A percentile compares a stretch with the other conserved stretches of the same genome.
Evolutionary conservation across 495 filamentous ascomycete genomes (phyloP).

Genomic region (Bacidia rubella): DNA sequence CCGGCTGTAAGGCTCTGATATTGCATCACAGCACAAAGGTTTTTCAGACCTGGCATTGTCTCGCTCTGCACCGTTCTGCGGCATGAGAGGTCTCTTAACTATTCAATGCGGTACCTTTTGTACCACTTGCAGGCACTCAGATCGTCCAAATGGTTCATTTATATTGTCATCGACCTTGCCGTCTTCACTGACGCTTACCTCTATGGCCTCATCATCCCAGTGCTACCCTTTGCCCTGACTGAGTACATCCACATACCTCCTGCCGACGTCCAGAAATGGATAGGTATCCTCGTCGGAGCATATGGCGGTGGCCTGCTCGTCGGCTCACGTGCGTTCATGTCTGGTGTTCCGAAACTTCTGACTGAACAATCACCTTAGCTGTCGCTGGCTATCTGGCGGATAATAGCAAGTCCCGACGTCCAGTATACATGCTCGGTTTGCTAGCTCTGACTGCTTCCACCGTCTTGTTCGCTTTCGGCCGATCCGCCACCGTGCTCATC

Average conservation of each 20-base stretch:
- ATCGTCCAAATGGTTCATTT: constrained; percentile 11
- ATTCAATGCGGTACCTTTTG: no score
- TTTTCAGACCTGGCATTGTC: no score
- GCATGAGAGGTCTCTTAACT: neutral
- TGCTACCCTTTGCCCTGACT: constrained; percentile 19
- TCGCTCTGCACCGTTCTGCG: neutral
- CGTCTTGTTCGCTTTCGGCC: constrained; percentile 40
- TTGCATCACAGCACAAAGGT: no score
- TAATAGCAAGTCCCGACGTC: constrained; percentile 33
- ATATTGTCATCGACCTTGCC: constrained; percentile 9
- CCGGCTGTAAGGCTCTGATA: no score
- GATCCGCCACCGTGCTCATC: constrained; percentile 32
- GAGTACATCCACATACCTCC: constrained; percentile 11
- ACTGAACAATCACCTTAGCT: constrained; percentile 5
- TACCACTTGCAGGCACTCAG: constrained; percentile 1
- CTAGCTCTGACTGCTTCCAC: constrained; percentile 40
- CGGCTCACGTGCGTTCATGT: constrained; percentile 33
- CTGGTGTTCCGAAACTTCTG: neutral
- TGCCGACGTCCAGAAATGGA: constrained; percentile 43
- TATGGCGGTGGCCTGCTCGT: constrained; percentile 59
- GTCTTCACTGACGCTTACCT: constrained; percentile 18
- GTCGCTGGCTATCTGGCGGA: constrained; percentile 43
- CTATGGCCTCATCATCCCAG: constrained; percentile 23
- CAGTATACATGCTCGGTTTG: constrained; percentile 44
- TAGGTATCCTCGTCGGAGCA: constrained; percentile 58